Evolutionary conservation across 768 basidiomycete genomes (phyloP), one percentile per base, ranked within the genome.

Genomic region (Russula ochroleuca): DNA sequence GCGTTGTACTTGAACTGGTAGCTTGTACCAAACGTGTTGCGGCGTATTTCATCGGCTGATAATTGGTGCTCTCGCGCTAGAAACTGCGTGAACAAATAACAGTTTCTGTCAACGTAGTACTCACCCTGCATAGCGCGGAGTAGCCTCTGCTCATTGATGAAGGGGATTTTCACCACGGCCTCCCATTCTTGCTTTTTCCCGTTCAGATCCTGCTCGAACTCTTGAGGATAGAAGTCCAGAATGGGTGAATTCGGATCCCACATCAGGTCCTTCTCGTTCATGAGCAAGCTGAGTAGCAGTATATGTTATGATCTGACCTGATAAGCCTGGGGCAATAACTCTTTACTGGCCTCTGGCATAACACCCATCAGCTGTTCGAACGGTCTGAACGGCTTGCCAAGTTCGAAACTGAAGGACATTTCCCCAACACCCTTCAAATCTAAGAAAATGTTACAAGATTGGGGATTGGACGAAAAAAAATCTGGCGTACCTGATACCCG

Each of bases 151-250:
- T 95, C 85, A 51, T 97, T 87, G 64, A 99, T 98, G 75, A 99
- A 99, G 0, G 97, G 97, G 68, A 99, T 98, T 77, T 98, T 98
- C 59, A 99, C 94, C 56, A 98, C 85, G 0, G 97, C 96, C 74
- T 99, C 97, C 97, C 97, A 99, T 28, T 98, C 96, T 69, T 90
- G 87, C 73, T 94, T 98, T 82, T 99, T 99, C 37, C 97, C 97
- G 69, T 99, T 98, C 72, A 97, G 75, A 76, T 99, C 97, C 67
- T 83, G 85, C 67, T 92, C 94, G 68, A 98, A 98, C 57, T 94
- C 87, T 17, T 79, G 68, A 2, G 97, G 97, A 73, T 99, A 99
- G 78, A 98, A 98, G 71, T 96, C 92, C 53, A 92, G 73, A 69
- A 99, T 97, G 0, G 92, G 83, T 3, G 96, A 98, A 65, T 81